Base-by-base conservation (phyloP, 768 basidiomycete genomes). In the Xanthoconium stramineum region DNA sequence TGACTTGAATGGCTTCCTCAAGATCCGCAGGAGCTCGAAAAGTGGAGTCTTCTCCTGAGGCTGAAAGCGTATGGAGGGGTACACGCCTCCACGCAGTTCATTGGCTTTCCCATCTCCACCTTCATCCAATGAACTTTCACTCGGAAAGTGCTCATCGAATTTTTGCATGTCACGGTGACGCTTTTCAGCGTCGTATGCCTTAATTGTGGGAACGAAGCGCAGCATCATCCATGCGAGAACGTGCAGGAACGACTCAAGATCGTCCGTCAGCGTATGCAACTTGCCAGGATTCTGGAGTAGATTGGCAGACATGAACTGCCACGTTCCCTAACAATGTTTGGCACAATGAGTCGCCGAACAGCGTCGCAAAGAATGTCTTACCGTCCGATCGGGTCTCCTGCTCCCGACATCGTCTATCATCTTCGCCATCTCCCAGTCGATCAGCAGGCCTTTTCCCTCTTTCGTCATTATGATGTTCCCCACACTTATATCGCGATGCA, bases 231-330 rank as follows among this genome's bases (percentile, higher is more conserved):
- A 35, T 35, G n/a, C 43, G 0, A 58, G 44, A 14, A 58, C 50
- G 42, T 64, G 57, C 38, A 63, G 17, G 50, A 74, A 72, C 0
- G 74, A 73, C 50, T 74, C 70, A 6, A 74, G 45, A 42, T 74
- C 71, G 20, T 74, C 70, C 19, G 61, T 53, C n/a, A 70, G 54
- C 2, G 33, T 45, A 29, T 71, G 72, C 9, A 45, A 24, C 32
- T 66, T 66, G 12, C 10, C n/a, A 13, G 61, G 49, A 17, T 61
- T 13, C 30, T 19, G 12, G 5, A 73, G 60, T 6, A 74, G 49
- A 8, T 42, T 45, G 0, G 53, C 53, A 3, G 58, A 59, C 39
- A 52, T 55, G 46, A 50, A 58, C 12, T 55, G 37, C 54, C 54
- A 47, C 9, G 50, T 56, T 9, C 54, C 53, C 58, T 55, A 15